Percentiles rank a stretch among this genome's conserved stretches.
Evolutionary conservation across 352 stramenopile genomes (phyloP).

Genomic region (Lagenidium giganteum): DNA sequence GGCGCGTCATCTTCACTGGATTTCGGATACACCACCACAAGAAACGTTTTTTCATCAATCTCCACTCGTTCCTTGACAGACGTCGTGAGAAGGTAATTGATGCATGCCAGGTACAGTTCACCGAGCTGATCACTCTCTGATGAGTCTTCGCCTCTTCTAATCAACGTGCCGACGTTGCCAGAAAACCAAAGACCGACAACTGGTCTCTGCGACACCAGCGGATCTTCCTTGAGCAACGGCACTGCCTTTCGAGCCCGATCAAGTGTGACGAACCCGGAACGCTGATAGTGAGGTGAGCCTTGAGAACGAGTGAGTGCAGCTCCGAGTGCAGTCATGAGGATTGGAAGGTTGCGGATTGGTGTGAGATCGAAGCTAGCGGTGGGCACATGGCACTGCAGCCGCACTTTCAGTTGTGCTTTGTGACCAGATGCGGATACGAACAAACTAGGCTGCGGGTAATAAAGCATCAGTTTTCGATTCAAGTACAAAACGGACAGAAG

Average conservation of each 20-base stretch:
- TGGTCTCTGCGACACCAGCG: conserved; percentile 57
- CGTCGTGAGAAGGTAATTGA: conserved; percentile 44
- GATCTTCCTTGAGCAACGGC: conserved; percentile 63
- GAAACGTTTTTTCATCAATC: conserved; percentile 49
- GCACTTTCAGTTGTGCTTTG: conserved; percentile 36
- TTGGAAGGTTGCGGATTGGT: conserved; percentile 61
- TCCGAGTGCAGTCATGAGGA: conserved; percentile 73
- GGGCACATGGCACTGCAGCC: conserved; percentile 30
- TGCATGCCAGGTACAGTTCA: conserved; percentile 54
- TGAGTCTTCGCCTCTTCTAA: too few relatives aligned
- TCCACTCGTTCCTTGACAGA: conserved; percentile 56
- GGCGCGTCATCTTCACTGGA: conserved; percentile 7
- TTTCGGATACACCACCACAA: conserved; percentile 56
- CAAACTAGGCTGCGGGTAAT: conserved; percentile 14
- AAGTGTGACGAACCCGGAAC: conserved; percentile 64
- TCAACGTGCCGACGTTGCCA: too few relatives aligned
- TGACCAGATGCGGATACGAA: conserved; percentile 30
- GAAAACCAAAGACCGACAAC: conserved; percentile 76
- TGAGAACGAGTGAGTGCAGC: conserved; percentile 50
- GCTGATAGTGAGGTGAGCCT: conserved; percentile 29
- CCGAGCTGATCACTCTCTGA: too few relatives aligned
- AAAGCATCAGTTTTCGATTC: background rate
- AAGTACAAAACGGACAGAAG: conserved; percentile 15
- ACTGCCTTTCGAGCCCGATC: conserved; percentile 75
- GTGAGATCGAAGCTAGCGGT: conserved; percentile 42